phyloP scores from a whole-genome alignment of 495 filamentous ascomycete genomes.

The Apodospora peruviana region DNA sequence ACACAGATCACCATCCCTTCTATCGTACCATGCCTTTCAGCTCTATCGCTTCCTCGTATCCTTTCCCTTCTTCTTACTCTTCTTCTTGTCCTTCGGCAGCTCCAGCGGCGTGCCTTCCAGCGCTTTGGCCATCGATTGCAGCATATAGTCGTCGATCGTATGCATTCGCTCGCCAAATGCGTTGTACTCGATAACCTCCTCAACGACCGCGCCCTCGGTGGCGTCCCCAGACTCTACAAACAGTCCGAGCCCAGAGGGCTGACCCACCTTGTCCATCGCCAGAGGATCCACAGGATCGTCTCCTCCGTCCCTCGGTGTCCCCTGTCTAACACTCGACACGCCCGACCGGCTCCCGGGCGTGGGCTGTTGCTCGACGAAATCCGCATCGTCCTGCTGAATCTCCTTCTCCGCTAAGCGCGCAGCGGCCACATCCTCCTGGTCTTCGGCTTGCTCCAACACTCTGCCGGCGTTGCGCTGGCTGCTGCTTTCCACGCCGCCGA shows the following conservation, averaged over 20 bases:
- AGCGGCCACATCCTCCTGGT: slow-evolving; percentile 83
- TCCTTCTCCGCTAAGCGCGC: slow-evolving; percentile 86
- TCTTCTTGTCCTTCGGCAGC: slow-evolving; percentile 74
- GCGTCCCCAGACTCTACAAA: slow-evolving; percentile 31
- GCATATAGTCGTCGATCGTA: slow-evolving; percentile 79
- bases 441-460: slow-evolving; percentile 83
- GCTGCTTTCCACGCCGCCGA: slow-evolving; percentile 53
- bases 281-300: slow-evolving; percentile 7
- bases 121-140: slow-evolving; percentile 69
- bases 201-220: background rate
- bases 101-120: slow-evolving; percentile 73
- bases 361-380: slow-evolving; percentile 76
- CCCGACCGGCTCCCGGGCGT: slow-evolving; percentile 37
- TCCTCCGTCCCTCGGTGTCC: slow-evolving; percentile 44
- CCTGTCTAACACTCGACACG: slow-evolving; percentile 38
- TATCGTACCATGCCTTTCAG: too few relatives aligned
- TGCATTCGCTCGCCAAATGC: slow-evolving; percentile 50
- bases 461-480: slow-evolving; percentile 44
- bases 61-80: slow-evolving; percentile 70
- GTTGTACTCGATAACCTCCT: slow-evolving; percentile 41
- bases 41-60: slow-evolving; percentile 35
- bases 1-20: too few relatives aligned
- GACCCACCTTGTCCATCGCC: slow-evolving; percentile 10
- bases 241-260: slow-evolving; percentile 33
- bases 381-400: slow-evolving; percentile 79